These are phyloP conservation scores for Pythium chondricola DNA, from an alignment of 352 stramenopile genomes.

Conservation along the genomic window DNA sequence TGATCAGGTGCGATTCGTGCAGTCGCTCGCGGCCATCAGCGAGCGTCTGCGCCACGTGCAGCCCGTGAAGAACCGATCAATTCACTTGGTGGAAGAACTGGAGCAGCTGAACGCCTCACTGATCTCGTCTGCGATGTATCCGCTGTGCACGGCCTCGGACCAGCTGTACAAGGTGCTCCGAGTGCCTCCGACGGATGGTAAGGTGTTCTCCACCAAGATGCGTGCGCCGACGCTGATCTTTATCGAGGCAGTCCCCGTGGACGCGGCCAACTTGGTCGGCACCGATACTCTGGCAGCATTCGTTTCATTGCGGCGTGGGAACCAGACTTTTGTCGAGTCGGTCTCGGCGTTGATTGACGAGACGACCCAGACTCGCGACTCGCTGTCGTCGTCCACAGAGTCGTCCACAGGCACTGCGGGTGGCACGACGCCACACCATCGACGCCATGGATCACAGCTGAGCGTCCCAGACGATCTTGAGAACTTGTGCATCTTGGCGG, in stretches of 20 bases:
- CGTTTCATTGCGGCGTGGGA: conserved; percentile 33
- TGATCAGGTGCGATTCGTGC: conserved; percentile 70
- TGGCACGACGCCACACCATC: conserved; percentile 14
- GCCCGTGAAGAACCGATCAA: conserved; percentile 40
- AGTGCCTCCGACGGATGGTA: conserved; percentile 66
- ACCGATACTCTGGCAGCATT: conserved; percentile 31
- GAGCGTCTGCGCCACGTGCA: conserved; percentile 63
- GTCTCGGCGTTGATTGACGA: conserved; percentile 25
- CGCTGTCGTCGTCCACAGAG: conserved; percentile 20
- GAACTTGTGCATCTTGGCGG: conserved; percentile 2
- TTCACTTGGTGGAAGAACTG: conserved; percentile 42
- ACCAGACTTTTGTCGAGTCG: conserved; percentile 62
- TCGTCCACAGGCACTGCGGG: conserved; percentile 11
- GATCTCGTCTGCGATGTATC: conserved; percentile 57
- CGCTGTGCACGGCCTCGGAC: conserved; percentile 63
- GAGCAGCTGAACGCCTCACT: conserved; percentile 49
- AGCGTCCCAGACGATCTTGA: conserved; percentile 18
- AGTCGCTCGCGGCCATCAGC: conserved; percentile 64
- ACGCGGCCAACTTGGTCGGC: conserved; percentile 28
- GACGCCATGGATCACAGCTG: conserved; percentile 19
- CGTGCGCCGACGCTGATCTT: conserved; percentile 73
- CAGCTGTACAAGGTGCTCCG: conserved; percentile 68
- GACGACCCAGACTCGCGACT: conserved; percentile 20
- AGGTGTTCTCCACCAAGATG: conserved; percentile 85
- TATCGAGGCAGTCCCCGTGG: conserved; percentile 59